Conservation (phyloP, 345 rosid species). For the Melastoma malabathricum region DNA sequence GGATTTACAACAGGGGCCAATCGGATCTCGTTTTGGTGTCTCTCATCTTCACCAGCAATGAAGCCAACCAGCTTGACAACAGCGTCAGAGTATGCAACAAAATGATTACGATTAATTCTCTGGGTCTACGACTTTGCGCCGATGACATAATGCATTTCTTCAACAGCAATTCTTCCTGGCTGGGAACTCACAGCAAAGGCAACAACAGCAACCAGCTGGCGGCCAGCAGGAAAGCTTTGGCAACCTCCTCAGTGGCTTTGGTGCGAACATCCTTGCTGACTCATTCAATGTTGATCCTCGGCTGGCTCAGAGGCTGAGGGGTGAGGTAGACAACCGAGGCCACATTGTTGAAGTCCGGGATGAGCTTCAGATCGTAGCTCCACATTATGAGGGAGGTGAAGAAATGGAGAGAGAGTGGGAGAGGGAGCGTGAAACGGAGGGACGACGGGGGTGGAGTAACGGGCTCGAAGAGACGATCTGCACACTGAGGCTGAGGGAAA, state of each 20-base stretch:
- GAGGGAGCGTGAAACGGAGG: conserved; percentile 5
- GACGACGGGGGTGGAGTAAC: conserved; percentile 14
- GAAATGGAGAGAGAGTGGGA: background rate
- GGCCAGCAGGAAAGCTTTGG: conserved; percentile 3
- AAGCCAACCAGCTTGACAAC: conserved; percentile 35
- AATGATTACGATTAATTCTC: too few species aligned
- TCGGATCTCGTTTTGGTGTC: conserved; percentile 19
- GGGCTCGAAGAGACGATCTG: conserved; percentile 60
- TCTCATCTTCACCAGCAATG: conserved; percentile 18
- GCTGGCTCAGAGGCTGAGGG: conserved; percentile 34
- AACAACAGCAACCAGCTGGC: background rate
- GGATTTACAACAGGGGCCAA: conserved; percentile 33
- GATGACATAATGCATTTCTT: too few species aligned
- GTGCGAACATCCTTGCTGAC: conserved; percentile 20
- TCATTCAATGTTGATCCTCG: conserved; percentile 28
- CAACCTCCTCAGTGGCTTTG: conserved; percentile 39
- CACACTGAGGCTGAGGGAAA: conserved; percentile 30
- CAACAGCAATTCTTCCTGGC: conserved; percentile 39
- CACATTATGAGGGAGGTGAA: conserved; percentile 7
- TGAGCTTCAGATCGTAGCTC: conserved; percentile 20
- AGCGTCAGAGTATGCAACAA: conserved; percentile 22
- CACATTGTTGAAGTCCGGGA: conserved; percentile 29
- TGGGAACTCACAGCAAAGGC: conserved; percentile 24
- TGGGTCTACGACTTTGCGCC: too few species aligned
- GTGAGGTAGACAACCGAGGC: conserved; percentile 38